Evolutionary conservation across 1,284 basidiomycete genomes (phyloP), one percentile per base, ranked within the genome.

Genomic region (Malassezia cuniculi): DNA sequence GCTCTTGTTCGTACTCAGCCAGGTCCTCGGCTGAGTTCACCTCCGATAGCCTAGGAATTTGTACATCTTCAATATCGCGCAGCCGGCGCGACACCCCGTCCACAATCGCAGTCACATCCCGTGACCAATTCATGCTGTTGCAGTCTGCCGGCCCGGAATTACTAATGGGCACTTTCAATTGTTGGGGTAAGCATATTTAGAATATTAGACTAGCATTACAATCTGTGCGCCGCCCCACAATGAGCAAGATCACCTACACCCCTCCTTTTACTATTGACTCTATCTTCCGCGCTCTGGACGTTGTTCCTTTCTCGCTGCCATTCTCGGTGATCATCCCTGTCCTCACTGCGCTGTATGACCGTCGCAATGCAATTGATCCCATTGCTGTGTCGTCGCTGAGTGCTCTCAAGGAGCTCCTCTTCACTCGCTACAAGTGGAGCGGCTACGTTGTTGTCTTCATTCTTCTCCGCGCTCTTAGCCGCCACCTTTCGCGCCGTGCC

Each of bases 211-310:
- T n/a, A n/a, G n/a, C n/a, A n/a, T n/a, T n/a, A n/a, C n/a, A n/a
- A n/a, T n/a, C n/a, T n/a, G n/a, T n/a, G n/a, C n/a, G n/a, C n/a
- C 31, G 21, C 6, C 3, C 32, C 6, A 25, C 31, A 12, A 33
- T 27, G 19, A 36, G 39, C 15, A 15, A 47, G 10, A 40, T 41
- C 33, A 27, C 35, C 14, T 54, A 48, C 46, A 28, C 21, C 3
- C 48, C 48, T 38, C 54, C 55, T 5, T 55, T 59, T 31, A 59
- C 56, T 16, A 31, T 60, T 17, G 62, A 66, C 31, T 30, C 39
- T 5, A 24, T 55, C 18, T 27, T 50, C n/a, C 32, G 48, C 29
- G 33, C 49, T 27, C 46, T 66, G 22, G 40, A 43, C 41, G 47
- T 42, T 27, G 47, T 55, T 19, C 53, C 55, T 14, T 58, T 66